These are phyloP conservation scores for Pleomassaria siparia DNA, from an alignment of 2,329 filamentous ascomycete genomes.

Conservation along the genomic window DNA sequence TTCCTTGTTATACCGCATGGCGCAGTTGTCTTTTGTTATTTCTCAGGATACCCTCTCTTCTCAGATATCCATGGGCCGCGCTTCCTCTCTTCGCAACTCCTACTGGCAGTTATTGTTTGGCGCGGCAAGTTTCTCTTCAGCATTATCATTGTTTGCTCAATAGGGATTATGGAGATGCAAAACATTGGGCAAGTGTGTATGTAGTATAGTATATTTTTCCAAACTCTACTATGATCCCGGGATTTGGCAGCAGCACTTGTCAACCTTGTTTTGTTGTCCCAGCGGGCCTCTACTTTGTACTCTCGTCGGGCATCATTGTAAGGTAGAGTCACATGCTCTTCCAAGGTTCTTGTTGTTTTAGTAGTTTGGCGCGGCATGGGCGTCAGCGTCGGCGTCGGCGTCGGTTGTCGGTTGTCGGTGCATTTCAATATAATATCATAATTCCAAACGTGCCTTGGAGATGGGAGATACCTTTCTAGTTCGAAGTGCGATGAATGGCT, in stretches of 20 bases:
- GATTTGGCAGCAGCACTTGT: too few relatives aligned
- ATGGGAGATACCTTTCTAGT: too few relatives aligned
- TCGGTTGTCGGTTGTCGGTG: background rate
- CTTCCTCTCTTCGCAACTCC: background rate
- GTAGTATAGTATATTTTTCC: too few relatives aligned
- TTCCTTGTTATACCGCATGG: conserved; percentile 6
- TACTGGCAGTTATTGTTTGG: background rate
- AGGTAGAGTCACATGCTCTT: too few relatives aligned
- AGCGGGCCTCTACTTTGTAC: too few relatives aligned
- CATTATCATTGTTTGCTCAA: background rate
- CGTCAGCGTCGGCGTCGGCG: background rate
- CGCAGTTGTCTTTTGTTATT: conserved; percentile 7
- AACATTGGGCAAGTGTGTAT: too few relatives aligned
- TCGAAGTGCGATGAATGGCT: background rate
- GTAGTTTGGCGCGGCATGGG: background rate
- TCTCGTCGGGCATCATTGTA: too few relatives aligned
- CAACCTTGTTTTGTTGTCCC: too few relatives aligned
- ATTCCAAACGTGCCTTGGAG: too few relatives aligned
- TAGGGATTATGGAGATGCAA: too few relatives aligned
- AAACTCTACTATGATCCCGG: too few relatives aligned
- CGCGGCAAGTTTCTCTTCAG: too few relatives aligned
- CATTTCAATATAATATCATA: background rate
- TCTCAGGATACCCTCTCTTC: conserved; percentile 13
- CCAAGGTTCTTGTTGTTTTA: background rate
- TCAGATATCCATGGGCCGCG: background rate